Base-by-base conservation (phyloP, 1,284 basidiomycete species). In the Pseudozyma thailandica region DNA sequence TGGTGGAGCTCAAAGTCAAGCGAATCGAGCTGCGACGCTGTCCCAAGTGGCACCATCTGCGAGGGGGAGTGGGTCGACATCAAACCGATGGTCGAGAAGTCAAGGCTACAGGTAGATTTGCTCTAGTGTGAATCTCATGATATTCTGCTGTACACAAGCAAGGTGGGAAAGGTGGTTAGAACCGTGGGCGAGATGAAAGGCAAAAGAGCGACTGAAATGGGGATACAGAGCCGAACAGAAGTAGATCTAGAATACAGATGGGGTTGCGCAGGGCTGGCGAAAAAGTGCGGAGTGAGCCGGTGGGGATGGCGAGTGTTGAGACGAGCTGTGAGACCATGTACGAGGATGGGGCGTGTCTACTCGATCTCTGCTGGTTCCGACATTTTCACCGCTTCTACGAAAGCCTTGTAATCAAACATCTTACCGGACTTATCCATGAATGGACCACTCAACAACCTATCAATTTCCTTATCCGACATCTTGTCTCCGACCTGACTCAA, bases 381-480 rank as follows among this genome's bases (percentile, higher is more conserved):
- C 78, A 80, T 78, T 70, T 80, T 80, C 43, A 80, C 75, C 1
- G 78, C 78, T 49, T 80, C 78, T 7, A 78, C 70, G 45, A 80
- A 81, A 26, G 80, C 79, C 49, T 79, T 80, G 63, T 82, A 82
- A 55, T 82, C 74, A 41, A 82, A 82, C 28, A 58, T 73, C 46
- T 71, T 74, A 15, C 73, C 77, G 1, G 48, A 28, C 20, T 80
- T 73, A 37, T 82, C 81, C 53, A 77, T 65, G 33, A 81, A 82
- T 1, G 80, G 69, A 2, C 77, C 78, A 0, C 44, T 44, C 35
- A 80, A 54, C 31, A 80, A 52, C 12, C 77, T 56, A 46, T 80
- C 78, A 30, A 77, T 77, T 58, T 79, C 74, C 21, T 59, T 33
- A 31, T 80, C 77, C 2, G 58, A 55, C 64, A 82, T 75, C 25